These are phyloP conservation scores for Aspergillus jensenii DNA, from an alignment of 2,329 filamentous ascomycete species.

Conservation along the genomic window DNA sequence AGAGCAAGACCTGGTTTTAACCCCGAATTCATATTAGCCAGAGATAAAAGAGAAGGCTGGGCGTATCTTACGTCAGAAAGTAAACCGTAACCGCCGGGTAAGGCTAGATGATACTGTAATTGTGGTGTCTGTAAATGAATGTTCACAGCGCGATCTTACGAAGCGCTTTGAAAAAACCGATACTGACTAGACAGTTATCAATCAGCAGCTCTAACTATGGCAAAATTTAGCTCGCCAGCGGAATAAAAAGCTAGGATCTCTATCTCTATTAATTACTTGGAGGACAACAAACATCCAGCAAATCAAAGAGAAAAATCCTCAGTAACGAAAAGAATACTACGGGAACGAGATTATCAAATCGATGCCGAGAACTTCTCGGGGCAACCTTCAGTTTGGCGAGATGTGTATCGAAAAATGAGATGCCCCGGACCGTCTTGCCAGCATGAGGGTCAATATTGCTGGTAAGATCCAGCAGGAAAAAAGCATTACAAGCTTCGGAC, in stretches of 20 bases:
- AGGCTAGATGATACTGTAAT: slow-evolving; percentile 23
- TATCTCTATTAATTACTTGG: slow-evolving; percentile 29
- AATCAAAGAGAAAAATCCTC: slow-evolving; percentile 19
- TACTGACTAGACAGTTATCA: slow-evolving; percentile 23
- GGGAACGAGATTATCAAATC: slow-evolving; percentile 22
- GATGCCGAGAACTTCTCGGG: slow-evolving; percentile 24
- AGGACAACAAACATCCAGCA: slow-evolving; percentile 11
- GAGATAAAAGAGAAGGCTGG: slow-evolving; percentile 18
- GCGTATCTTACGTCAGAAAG: slow-evolving; percentile 19
- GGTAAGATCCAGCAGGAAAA: slow-evolving; percentile 26
- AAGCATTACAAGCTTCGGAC: slow-evolving; percentile 34
- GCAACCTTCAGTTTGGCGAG: slow-evolving; percentile 27
- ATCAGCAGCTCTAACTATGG: slow-evolving; percentile 24
- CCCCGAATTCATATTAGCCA: slow-evolving; percentile 19
- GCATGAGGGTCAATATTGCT: slow-evolving; percentile 31
- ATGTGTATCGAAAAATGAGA: slow-evolving; percentile 33
- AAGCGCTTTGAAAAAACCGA: slow-evolving; percentile 24
- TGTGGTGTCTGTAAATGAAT: slow-evolving; percentile 22
- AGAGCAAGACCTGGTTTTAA: slow-evolving; percentile 20
- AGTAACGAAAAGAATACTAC: slow-evolving; percentile 26
- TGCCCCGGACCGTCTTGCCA: slow-evolving; percentile 29
- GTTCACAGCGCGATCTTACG: slow-evolving; percentile 19
- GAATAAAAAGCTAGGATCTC: slow-evolving; percentile 22
- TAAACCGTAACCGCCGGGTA: slow-evolving; percentile 20
- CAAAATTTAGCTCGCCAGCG: slow-evolving; percentile 18